phyloP scores from a whole-genome alignment of 805 yeast species.

The Pichia rugopelliculosa region DNA sequence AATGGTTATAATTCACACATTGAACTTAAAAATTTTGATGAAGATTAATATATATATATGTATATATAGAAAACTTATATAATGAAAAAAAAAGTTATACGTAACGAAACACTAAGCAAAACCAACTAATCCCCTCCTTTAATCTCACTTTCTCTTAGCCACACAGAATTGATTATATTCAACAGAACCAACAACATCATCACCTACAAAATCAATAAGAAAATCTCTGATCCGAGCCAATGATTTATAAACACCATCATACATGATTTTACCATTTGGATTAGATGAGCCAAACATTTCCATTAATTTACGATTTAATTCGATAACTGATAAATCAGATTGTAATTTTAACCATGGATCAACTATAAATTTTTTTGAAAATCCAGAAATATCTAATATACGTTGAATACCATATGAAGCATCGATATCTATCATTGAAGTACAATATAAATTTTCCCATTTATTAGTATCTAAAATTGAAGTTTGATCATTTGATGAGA shows the following conservation, averaged over 20 bases:
- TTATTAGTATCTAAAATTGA: slow-evolving; percentile 18
- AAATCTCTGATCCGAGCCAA: neutral
- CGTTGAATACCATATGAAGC: slow-evolving; percentile 41
- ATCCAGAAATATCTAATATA: neutral
- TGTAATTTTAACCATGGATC: slow-evolving; percentile 13
- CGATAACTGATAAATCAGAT: slow-evolving; percentile 11
- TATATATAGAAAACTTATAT: neutral
- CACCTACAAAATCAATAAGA: neutral
- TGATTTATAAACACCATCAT: slow-evolving; percentile 2
- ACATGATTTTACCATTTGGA: slow-evolving; percentile 12
- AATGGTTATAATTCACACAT: slow-evolving; percentile 32
- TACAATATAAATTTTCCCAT: slow-evolving; percentile 47
- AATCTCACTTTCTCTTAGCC: slow-evolving; percentile 9
- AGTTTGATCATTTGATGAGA: slow-evolving; percentile 32
- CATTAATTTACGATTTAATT: slow-evolving; percentile 16
- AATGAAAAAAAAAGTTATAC: too few species aligned
- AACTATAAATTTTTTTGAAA: neutral
- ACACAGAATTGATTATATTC: slow-evolving; percentile 11
- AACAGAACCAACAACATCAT: slow-evolving; percentile 10
- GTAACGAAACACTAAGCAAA: too few species aligned
- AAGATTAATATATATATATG: neutral
- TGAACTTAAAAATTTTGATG: slow-evolving; percentile 43
- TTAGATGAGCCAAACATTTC: slow-evolving; percentile 13
- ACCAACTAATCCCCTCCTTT: too few species aligned
- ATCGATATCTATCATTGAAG: slow-evolving; percentile 45